phyloP scores from a whole-genome alignment of 768 basidiomycete species.

The Lactarius quietus region DNA sequence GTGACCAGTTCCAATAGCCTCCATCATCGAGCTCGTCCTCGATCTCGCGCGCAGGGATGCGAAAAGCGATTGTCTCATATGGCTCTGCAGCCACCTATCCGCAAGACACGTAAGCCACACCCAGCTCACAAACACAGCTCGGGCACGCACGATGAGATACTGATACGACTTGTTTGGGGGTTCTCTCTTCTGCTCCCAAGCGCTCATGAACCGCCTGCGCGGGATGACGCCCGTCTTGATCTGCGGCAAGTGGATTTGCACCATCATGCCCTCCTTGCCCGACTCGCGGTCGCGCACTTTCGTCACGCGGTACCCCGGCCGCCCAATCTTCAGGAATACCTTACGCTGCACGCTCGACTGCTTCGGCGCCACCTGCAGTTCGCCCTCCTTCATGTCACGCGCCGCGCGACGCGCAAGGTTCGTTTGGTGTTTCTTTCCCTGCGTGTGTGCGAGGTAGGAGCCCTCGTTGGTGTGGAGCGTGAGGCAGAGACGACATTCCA shows the following conservation, averaged over 20 bases:
- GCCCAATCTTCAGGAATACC: conserved; percentile 95
- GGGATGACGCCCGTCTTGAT: conserved; percentile 85
- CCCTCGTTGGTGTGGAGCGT: conserved; percentile 99
- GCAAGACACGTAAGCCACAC: conserved; percentile 21
- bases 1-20: conserved; percentile 94
- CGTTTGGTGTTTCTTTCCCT: conserved; percentile 99
- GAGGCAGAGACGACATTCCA: conserved; percentile 96
- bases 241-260: conserved; percentile 94
- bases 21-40: conserved; percentile 92
- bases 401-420: conserved; percentile 96
- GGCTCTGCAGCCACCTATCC: conserved; percentile 95
- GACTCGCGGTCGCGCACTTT: conserved; percentile 92
- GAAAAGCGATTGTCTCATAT: conserved; percentile 99
- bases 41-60: conserved; percentile 94
- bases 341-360: conserved; percentile 83
- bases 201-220: conserved; percentile 90
- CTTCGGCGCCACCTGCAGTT: conserved; percentile 82
- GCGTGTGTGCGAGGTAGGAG: conserved; percentile 97
- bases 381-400: conserved; percentile 92
- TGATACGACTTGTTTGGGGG: conserved; percentile 96
- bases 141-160: conserved; percentile 82
- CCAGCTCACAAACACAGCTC: neutral
- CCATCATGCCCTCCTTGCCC: conserved; percentile 95
- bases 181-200: conserved; percentile 96
- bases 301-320: conserved; percentile 93